Conservation (phyloP, 805 yeast species). For the Peterozyma toletana region DNA sequence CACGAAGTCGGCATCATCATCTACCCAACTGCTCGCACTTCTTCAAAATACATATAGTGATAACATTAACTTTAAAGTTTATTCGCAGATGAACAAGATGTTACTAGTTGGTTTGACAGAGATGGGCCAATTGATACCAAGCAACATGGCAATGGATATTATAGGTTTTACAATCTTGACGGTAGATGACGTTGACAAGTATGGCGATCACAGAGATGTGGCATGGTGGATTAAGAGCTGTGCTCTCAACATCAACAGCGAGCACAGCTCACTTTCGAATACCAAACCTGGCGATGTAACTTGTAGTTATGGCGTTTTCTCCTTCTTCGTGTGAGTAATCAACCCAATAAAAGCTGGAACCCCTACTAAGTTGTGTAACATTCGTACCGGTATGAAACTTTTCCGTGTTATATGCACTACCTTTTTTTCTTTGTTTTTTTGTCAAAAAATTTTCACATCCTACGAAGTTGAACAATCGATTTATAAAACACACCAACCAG, state of each 20-base stretch:
- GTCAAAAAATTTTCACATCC: background rate
- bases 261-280: too few relatives aligned
- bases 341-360: too few relatives aligned
- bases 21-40: background rate
- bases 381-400: background rate
- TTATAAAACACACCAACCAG: too few relatives aligned
- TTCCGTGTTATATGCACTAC: background rate
- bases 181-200: constrained; percentile 13
- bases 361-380: background rate
- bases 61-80: constrained; percentile 18
- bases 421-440: background rate
- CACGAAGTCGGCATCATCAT: constrained; percentile 18
- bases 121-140: constrained; percentile 34
- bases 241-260: too few relatives aligned
- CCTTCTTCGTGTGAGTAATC: background rate
- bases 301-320: background rate
- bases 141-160: constrained; percentile 27
- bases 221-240: constrained; percentile 10
- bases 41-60: background rate
- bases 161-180: constrained; percentile 21
- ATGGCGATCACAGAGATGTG: constrained; percentile 22
- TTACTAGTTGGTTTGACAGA: constrained; percentile 27
- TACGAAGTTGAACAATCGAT: too few relatives aligned
- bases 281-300: too few relatives aligned
- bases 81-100: constrained; percentile 20